Conservation (phyloP, 2,329 filamentous ascomycete species). For the Aureobasidium sp. region DNA sequence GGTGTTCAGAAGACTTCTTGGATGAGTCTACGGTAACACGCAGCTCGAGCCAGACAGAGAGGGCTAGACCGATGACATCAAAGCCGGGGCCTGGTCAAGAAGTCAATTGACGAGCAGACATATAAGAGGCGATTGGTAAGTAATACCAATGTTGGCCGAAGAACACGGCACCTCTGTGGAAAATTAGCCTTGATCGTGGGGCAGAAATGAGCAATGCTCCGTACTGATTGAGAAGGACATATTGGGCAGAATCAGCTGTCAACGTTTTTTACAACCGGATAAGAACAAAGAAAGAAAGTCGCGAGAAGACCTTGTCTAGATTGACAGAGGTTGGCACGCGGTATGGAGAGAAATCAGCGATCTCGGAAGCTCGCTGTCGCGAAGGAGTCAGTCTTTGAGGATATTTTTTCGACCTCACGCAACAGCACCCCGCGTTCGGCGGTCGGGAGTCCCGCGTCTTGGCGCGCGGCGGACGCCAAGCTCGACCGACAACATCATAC, state of each 20-base stretch:
- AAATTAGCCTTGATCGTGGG: slow-evolving; percentile 4
- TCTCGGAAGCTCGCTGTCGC: slow-evolving; percentile 10
- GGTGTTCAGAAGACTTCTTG: slow-evolving; percentile 44
- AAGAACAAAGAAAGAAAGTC: background rate
- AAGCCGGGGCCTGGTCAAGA: slow-evolving; percentile 64
- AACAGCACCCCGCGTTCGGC: slow-evolving; percentile 8
- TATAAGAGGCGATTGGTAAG: background rate
- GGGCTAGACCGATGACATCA: slow-evolving; percentile 91
- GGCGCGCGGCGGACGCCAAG: background rate
- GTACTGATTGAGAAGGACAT: slow-evolving; percentile 15
- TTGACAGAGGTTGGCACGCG: slow-evolving; percentile 1
- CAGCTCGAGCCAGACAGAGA: slow-evolving; percentile 90
- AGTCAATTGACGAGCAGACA: slow-evolving; percentile 11
- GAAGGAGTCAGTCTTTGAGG: slow-evolving; percentile 1
- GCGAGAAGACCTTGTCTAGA: background rate
- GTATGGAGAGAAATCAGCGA: background rate
- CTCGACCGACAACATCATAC: background rate
- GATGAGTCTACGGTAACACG: slow-evolving; percentile 64
- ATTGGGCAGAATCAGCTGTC: background rate
- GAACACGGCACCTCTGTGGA: slow-evolving; percentile 67
- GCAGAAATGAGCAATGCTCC: background rate
- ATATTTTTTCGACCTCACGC: slow-evolving; percentile 8
- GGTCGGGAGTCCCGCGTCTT: slow-evolving; percentile 4
- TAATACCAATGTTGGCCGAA: slow-evolving; percentile 79
- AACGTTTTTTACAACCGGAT: background rate